Base-by-base conservation (phyloP, 352 stramenopile species). In the Pythium periplocum region DNA sequence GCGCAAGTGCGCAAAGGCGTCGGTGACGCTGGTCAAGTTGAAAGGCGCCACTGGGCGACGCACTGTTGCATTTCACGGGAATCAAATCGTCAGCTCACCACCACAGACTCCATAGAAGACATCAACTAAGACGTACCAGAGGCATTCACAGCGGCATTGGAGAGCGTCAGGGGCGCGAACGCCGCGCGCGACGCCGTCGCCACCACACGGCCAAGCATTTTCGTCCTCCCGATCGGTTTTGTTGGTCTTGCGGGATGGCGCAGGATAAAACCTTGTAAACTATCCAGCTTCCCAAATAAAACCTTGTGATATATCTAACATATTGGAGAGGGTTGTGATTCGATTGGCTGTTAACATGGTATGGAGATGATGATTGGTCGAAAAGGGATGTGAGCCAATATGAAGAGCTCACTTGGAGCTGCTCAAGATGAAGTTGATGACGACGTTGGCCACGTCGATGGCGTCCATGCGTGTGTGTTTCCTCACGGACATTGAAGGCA, bases 401-500 rank as follows among this genome's bases (percentile, higher is more conserved):
- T 26, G 17, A 26, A 26, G 17, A 26, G 17, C 17, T 26, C 17
- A 26, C 17, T 26, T 26, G 17, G 17, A 26, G 17, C 17, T 26
- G 17, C 17, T 26, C 9, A 48, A 30, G 2, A 67, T 67, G 60
- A 62, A 60, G 50, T 45, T 43, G 7, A 43, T 50, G 45, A 46
- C 52, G 45, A 49, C 51, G 12, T 26, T 40, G 17, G 50, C 49
- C 6, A 40, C 44, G 44, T 39, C 54, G 44, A 35, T 41, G 30
- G 51, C 62, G 36, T 26, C 17, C 17, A 56, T 67, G 54, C 78
- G 78, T 12, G 66, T 91, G 40, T 85, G 69, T 55, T 78, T 90
- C 45, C 64, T 89, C 31, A 94, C 83, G 33, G 83, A 94, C 61
- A 64, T 89, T 1, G 79, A 94, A 56, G 81, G 84, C 37, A 94